A percentile compares a stretch with the other conserved stretches of the same genome.
phyloP scores from a whole-genome alignment of 495 filamentous ascomycete species.

The Penicillium silybi region DNA sequence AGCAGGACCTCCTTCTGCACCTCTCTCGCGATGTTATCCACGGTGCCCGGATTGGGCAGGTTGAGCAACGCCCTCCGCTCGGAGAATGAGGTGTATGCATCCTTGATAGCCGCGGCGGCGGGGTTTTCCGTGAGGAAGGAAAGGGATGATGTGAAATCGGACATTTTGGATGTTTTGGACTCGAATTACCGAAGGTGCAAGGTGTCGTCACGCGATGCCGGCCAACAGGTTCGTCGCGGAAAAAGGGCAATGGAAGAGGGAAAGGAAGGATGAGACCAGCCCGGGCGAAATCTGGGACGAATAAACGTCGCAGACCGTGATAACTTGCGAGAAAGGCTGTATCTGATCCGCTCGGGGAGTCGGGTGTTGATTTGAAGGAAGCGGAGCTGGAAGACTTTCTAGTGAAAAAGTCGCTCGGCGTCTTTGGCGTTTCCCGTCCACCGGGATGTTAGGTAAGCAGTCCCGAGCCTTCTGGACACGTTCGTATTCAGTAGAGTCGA shows the following conservation, averaged over 20 bases:
- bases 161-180: slow-evolving; percentile 31
- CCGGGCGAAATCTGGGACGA: slow-evolving; percentile 27
- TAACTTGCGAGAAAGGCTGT: slow-evolving; percentile 15
- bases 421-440: slow-evolving; percentile 29
- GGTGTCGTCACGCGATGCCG: slow-evolving; percentile 27
- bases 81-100: slow-evolving; percentile 78
- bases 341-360: slow-evolving; percentile 23
- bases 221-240: slow-evolving; percentile 14
- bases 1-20: slow-evolving; percentile 93
- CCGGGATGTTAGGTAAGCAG: slow-evolving; percentile 28
- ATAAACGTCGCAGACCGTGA: slow-evolving; percentile 18
- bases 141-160: slow-evolving; percentile 50
- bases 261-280: slow-evolving; percentile 33
- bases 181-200: slow-evolving; percentile 19
- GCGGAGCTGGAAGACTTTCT: slow-evolving; percentile 25
- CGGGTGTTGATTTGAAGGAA: slow-evolving; percentile 16
- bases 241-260: slow-evolving; percentile 14
- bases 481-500: not conserved
- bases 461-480: slow-evolving; percentile 6
- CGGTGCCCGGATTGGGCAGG: slow-evolving; percentile 83
- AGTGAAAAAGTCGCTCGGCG: slow-evolving; percentile 34
- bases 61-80: slow-evolving; percentile 83
- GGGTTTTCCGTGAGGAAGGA: slow-evolving; percentile 71
- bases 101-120: slow-evolving; percentile 60
- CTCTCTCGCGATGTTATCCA: slow-evolving; percentile 88